Conservation (phyloP, 805 yeast species). For the Saccharomycopsis babjevae region DNA sequence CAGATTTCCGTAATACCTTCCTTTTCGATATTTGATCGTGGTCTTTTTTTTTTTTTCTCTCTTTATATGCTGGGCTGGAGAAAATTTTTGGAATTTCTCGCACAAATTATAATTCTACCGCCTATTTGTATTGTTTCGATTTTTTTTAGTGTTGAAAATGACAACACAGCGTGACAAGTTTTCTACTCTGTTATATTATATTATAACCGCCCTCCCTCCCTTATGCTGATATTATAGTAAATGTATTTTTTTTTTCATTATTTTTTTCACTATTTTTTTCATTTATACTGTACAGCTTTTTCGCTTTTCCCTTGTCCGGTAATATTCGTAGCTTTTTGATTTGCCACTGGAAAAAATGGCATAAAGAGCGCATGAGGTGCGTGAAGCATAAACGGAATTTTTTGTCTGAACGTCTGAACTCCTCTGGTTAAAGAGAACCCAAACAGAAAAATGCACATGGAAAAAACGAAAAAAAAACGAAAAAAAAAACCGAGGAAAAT, state of each 20-base stretch:
- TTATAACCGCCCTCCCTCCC: not conserved
- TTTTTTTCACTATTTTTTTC: no score
- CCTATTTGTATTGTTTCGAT: no score
- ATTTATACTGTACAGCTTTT: no score
- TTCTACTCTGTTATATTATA: not conserved
- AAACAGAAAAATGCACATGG: no score
- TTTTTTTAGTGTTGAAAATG: not conserved
- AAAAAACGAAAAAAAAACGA: no score
- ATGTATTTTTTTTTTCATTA: no score
- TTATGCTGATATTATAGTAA: no score
- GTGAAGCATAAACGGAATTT: no score
- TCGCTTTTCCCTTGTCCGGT: not conserved
- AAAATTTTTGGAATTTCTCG: not conserved
- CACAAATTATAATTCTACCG: not conserved
- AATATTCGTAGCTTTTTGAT: not conserved
- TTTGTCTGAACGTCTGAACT: no score
- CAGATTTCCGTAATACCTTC: not conserved
- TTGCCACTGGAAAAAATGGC: not conserved
- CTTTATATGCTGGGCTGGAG: not conserved
- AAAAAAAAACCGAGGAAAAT: no score
- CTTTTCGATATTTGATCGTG: not conserved
- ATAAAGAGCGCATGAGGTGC: no score
- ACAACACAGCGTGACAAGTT: not conserved
- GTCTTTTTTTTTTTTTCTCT: not conserved
- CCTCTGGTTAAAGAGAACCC: no score